Evolutionary conservation across 2,329 filamentous ascomycete genomes (phyloP), one percentile per base, ranked within the genome.

Genomic region (Colletotrichum camelliae): DNA sequence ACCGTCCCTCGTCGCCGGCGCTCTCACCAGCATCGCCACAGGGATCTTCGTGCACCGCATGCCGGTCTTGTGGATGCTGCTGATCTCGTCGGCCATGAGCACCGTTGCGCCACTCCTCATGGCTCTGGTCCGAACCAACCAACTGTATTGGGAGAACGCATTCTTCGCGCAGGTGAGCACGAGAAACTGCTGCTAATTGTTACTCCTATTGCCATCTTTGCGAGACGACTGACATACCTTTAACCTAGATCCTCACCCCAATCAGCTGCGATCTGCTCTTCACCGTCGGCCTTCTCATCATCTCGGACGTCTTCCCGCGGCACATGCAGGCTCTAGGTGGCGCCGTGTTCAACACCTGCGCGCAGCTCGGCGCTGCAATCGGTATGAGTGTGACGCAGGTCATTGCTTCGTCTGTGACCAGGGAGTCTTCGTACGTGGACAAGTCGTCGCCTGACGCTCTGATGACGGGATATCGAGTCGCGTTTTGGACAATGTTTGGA

Each of bases 271-370:
- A 90, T 62, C 85, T 90, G 0, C 83, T 92, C 1, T 92, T 91
- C 77, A 92, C 89, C 0, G 87, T 91, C 0, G 89, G 87, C 0
- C 85, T 88, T 52, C 84, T 92, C 4, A 84, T 91, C 4, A 88
- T 92, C 4, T 87, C 88, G 1, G 87, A 90, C 29, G 87, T 86
- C 0, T 92, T 91, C 74, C 89, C 89, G 0, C 81, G 85, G 0
- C 83, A 89, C 18, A 88, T 86, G 4, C 91, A 93, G 73, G 90
- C 88, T 0, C 83, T 93, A 0, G 91, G 89, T 0, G 91, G 91
- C 0, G 91, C 88, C 0, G 89, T 93, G 0, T 93, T 92, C 81
- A 92, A 90, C 67, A 91, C 89, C 2, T 85, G 90, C 2, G 86
- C 87, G 0, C 90, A 92, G 70, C 89, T 93, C 70, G 91, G 91